Conservation (phyloP, 2,329 filamentous ascomycete species). For the Sordariomycetes sp. region DNA sequence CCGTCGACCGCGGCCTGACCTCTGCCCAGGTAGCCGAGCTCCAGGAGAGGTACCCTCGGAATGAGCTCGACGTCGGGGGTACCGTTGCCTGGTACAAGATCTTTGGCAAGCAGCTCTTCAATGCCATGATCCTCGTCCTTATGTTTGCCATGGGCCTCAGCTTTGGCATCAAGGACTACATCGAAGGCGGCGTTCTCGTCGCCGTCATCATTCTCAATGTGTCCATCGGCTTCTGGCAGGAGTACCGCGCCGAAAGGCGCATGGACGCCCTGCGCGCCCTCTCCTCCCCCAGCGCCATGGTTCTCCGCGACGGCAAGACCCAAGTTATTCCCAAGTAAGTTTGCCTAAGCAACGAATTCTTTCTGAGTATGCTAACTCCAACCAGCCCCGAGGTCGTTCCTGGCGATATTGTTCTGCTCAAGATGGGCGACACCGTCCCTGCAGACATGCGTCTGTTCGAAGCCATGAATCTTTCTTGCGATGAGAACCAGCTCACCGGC, state of each 20-base stretch:
- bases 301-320: conserved; percentile 50
- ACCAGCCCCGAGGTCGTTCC: conserved; percentile 53
- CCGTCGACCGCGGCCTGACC: conserved; percentile 58
- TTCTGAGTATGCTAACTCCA: not conserved
- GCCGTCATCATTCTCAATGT: conserved; percentile 63
- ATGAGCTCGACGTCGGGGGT: conserved; percentile 61
- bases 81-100: conserved; percentile 65
- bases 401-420: conserved; percentile 60
- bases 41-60: conserved; percentile 51
- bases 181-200: conserved; percentile 58
- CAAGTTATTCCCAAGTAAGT: conserved; percentile 49
- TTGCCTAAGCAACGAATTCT: conserved; percentile 2
- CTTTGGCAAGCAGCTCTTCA: conserved; percentile 61
- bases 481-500: conserved; percentile 69
- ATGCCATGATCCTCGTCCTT: conserved; percentile 71
- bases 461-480: conserved; percentile 70
- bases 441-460: conserved; percentile 64
- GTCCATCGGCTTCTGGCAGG: conserved; percentile 57
- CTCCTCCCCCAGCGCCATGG: conserved; percentile 53
- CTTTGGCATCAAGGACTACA: conserved; percentile 57
- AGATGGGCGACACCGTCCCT: conserved; percentile 66
- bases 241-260: conserved; percentile 56
- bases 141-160: conserved; percentile 68
- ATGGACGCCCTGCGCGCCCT: conserved; percentile 56
- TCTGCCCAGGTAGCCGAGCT: conserved; percentile 49